These are phyloP conservation scores for Ophidiomyces ophidiicola DNA, from an alignment of 2,329 filamentous ascomycete species.

Conservation along the genomic window DNA sequence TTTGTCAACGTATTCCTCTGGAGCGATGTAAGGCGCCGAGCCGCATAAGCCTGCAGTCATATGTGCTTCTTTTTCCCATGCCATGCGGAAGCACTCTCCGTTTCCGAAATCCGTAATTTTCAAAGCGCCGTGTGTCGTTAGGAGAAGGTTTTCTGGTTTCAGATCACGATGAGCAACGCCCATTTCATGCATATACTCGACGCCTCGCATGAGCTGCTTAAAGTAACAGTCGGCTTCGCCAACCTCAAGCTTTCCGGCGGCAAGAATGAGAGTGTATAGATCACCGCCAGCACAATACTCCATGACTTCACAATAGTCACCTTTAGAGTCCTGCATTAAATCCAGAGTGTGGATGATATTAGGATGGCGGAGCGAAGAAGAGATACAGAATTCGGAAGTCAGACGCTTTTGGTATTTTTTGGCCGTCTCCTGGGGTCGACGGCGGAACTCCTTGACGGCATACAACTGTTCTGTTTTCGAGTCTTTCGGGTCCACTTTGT, in stretches of 20 bases:
- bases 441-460: conserved; percentile 95
- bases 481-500: conserved; percentile 79
- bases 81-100: conserved; percentile 98
- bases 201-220: conserved; percentile 97
- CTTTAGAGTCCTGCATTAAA: conserved; percentile 87
- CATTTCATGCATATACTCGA: conserved; percentile 99
- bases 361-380: conserved; percentile 86
- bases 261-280: conserved; percentile 81
- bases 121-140: conserved; percentile 81
- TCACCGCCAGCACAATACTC: conserved; percentile 96
- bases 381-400: conserved; percentile 96
- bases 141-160: conserved; percentile 89
- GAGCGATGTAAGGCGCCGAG: conserved; percentile 92
- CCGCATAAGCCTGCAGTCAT: conserved; percentile 97
- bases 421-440: conserved; percentile 81
- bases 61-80: conserved; percentile 95
- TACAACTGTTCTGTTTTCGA: conserved; percentile 73
- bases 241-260: conserved; percentile 78
- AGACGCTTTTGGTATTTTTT: conserved; percentile 97
- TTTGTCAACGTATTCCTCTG: conserved; percentile 87
- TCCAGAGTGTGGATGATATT: conserved; percentile 98
- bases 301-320: conserved; percentile 98
- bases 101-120: conserved; percentile 99
- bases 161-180: conserved; percentile 92
- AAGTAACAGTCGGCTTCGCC: conserved; percentile 95